These are phyloP conservation scores for Globisporangium acanthophoron DNA, from an alignment of 352 stramenopile genomes.

Conservation along the genomic window DNA sequence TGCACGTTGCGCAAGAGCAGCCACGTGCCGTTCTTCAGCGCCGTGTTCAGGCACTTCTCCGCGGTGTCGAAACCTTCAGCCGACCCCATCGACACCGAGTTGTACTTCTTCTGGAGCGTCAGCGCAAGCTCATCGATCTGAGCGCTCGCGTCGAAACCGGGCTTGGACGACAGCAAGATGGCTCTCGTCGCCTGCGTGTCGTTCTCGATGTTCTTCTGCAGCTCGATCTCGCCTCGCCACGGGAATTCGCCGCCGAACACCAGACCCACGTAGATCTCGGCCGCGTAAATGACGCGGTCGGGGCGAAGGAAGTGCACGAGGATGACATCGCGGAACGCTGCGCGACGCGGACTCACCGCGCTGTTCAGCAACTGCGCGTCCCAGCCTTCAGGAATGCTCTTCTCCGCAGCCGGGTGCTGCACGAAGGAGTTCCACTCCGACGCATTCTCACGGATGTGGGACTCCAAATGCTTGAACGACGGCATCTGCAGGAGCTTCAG, in stretches of 20 bases:
- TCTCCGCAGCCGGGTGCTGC: conserved; percentile 68
- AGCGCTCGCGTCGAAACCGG: conserved; percentile 97
- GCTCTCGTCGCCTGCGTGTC: conserved; percentile 89
- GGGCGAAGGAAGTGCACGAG: conserved; percentile 85
- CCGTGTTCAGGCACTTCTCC: conserved; percentile 92
- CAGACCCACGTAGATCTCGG: conserved; percentile 66
- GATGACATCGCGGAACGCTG: conserved; percentile 78
- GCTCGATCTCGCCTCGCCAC: conserved; percentile 93
- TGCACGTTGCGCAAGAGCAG: conserved; percentile 99
- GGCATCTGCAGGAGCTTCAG: conserved; percentile 68
- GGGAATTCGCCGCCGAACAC: conserved; percentile 92
- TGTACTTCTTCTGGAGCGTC: conserved; percentile 90
- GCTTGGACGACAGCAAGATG: conserved; percentile 96
- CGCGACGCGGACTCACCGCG: conserved; percentile 36
- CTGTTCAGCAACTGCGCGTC: conserved; percentile 34
- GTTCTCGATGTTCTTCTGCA: conserved; percentile 90
- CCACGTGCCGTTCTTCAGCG: conserved; percentile 96
- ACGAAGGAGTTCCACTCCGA: conserved; percentile 80
- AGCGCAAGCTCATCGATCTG: conserved; percentile 95
- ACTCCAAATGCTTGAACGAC: conserved; percentile 75
- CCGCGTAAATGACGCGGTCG: conserved; percentile 82
- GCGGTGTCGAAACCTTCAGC: conserved; percentile 94
- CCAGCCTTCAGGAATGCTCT: conserved; percentile 58
- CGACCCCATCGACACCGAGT: conserved; percentile 98
- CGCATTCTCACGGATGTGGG: conserved; percentile 55